Conservation (phyloP, 148 eudicot species). For the Nepenthes mirabilis region DNA sequence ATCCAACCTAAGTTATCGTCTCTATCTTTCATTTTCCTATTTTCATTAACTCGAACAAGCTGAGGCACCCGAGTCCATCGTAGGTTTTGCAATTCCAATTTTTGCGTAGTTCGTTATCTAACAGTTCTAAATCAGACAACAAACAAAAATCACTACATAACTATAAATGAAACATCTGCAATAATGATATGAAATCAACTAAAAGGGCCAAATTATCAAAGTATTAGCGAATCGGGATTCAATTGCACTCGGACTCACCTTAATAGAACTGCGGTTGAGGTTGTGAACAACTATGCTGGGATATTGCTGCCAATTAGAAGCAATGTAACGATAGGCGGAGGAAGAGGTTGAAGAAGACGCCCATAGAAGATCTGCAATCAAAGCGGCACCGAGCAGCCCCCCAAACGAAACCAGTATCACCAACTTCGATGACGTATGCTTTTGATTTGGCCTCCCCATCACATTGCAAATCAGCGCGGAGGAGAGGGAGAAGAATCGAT, state of each 20-base stretch:
- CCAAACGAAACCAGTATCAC: conserved; percentile 16
- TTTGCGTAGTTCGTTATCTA: no score
- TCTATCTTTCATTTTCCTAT: no score
- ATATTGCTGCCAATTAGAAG: conserved; percentile 23
- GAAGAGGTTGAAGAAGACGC: conserved; percentile 73
- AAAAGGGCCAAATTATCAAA: background rate
- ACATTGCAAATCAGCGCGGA: conserved; percentile 10
- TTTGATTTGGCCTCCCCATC: conserved; percentile 12
- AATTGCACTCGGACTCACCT: conserved; percentile 4
- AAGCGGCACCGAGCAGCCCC: conserved; percentile 39
- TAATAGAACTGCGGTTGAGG: conserved; percentile 1
- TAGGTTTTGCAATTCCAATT: no score
- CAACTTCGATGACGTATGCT: conserved; percentile 13
- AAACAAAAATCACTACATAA: no score
- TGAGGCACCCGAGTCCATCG: no score
- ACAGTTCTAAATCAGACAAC: no score
- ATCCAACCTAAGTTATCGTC: no score
- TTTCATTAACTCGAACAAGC: no score
- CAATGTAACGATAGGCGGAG: conserved; percentile 20
- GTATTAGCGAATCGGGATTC: background rate
- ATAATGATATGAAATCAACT: no score
- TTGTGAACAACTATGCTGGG: conserved; percentile 11
- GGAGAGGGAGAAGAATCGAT: background rate
- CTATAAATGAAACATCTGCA: no score
- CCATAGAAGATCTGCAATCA: conserved; percentile 64